These are phyloP conservation scores for Paraurostyla sp. DNA, from an alignment of 73 alveolate genomes.

Conservation along the genomic window DNA sequence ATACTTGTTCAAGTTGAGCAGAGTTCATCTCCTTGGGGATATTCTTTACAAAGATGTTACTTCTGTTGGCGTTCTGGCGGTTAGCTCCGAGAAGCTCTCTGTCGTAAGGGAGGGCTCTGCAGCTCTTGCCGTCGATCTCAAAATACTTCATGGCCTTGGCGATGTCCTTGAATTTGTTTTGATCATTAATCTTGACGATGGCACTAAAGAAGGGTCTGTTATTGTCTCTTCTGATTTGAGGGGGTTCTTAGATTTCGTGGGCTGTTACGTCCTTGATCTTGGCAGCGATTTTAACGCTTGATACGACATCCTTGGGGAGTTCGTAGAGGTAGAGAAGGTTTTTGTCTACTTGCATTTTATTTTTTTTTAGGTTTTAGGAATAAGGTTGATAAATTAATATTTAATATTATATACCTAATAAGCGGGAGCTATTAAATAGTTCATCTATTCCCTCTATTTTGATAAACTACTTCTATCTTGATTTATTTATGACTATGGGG, in stretches of 20 bases:
- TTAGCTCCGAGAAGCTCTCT: conserved; percentile 50
- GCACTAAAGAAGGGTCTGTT: conserved; percentile 41
- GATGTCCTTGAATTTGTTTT: conserved; percentile 44
- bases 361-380: conserved; percentile 29
- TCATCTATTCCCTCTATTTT: too few species aligned
- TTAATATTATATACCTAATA: conserved; percentile 14
- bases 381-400: conserved; percentile 4
- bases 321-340: conserved; percentile 51
- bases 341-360: neutral
- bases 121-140: conserved; percentile 51
- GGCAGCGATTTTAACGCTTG: conserved; percentile 6
- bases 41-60: conserved; percentile 66
- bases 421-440: too few species aligned
- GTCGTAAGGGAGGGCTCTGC: conserved; percentile 71
- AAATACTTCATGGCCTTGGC: conserved; percentile 40
- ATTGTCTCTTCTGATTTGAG: conserved; percentile 56
- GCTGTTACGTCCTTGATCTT: conserved; percentile 48
- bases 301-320: conserved; percentile 33
- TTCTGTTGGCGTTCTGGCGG: neutral
- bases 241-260: neutral
- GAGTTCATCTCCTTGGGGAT: conserved; percentile 54
- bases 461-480: too few species aligned
- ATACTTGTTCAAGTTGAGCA: conserved; percentile 15
- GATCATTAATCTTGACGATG: conserved; percentile 27
- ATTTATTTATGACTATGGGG: too few species aligned